Percentiles rank a stretch among this genome's conserved stretches.
Conservation (phyloP, 306 rosid species). For the Cicer judaicum region DNA sequence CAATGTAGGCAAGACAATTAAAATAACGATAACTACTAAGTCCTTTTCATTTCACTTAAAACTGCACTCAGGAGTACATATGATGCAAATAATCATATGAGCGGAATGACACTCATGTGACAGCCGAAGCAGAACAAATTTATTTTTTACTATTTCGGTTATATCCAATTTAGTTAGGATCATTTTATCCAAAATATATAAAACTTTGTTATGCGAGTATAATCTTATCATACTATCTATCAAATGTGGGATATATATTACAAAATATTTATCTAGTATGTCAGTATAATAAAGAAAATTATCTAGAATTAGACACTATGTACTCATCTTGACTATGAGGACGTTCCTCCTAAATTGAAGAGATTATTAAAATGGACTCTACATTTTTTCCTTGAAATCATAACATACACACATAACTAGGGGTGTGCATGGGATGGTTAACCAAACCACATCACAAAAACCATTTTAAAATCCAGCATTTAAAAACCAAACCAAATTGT, state of each 20-base stretch:
- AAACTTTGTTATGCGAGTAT: neutral
- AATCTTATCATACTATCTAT: neutral
- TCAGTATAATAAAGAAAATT: neutral
- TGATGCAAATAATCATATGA: slow-evolving; percentile 2
- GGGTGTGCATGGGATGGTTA: no score
- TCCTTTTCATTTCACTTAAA: slow-evolving; percentile 33
- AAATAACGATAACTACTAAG: slow-evolving; percentile 20
- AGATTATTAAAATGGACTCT: neutral
- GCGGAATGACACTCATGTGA: slow-evolving; percentile 10
- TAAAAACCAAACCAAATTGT: no score
- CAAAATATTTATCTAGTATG: neutral
- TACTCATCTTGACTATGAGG: slow-evolving; percentile 3
- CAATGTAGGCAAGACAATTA: neutral
- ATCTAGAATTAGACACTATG: neutral
- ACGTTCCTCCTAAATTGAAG: neutral
- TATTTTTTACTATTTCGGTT: slow-evolving; percentile 6
- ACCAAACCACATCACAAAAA: no score
- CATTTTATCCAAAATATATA: slow-evolving; percentile 1
- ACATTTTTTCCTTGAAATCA: neutral
- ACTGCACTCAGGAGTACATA: slow-evolving; percentile 4
- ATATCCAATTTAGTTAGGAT: neutral
- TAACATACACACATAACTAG: no score
- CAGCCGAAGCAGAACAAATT: neutral
- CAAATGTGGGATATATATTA: neutral
- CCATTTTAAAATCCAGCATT: no score